Evolutionary conservation across 805 yeast genomes (phyloP).

Genomic region (Nakazawaea siamensis): DNA sequence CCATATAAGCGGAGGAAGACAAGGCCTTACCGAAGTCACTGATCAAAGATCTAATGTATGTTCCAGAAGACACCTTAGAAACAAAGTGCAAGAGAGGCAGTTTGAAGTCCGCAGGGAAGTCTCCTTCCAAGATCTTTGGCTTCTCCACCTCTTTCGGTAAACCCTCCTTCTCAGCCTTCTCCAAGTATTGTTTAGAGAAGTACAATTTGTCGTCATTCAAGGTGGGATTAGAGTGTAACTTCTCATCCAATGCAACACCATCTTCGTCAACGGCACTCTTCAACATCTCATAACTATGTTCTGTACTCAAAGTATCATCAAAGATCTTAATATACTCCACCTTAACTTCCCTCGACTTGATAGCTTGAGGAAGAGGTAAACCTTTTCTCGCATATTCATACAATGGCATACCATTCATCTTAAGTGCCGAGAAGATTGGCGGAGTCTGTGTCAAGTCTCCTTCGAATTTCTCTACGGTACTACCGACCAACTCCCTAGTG

Average conservation of each 20-base stretch:
- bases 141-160: constrained; percentile 30
- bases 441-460: constrained; percentile 87
- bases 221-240: constrained; percentile 38
- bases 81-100: constrained; percentile 69
- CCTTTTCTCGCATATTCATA: constrained; percentile 93
- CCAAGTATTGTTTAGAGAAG: constrained; percentile 49
- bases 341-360: constrained; percentile 65
- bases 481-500: constrained; percentile 39
- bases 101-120: constrained; percentile 24
- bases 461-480: constrained; percentile 53
- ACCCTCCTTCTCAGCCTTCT: constrained; percentile 30
- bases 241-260: constrained; percentile 33
- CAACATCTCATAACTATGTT: constrained; percentile 45
- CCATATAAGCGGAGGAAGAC: constrained; percentile 84
- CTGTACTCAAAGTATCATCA: constrained; percentile 41
- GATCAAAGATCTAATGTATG: constrained; percentile 82
- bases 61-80: constrained; percentile 86
- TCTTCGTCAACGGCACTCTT: constrained; percentile 38
- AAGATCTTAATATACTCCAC: constrained; percentile 47
- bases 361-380: constrained; percentile 73
- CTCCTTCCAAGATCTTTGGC: constrained; percentile 30
- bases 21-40: constrained; percentile 84
- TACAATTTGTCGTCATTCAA: constrained; percentile 55
- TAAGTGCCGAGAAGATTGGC: constrained; percentile 89
- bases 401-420: constrained; percentile 88